Percentiles rank a stretch among this genome's conserved stretches.
These are phyloP conservation scores for Verticillium isaacii DNA, from an alignment of 2,329 filamentous ascomycete species.

Conservation along the genomic window DNA sequence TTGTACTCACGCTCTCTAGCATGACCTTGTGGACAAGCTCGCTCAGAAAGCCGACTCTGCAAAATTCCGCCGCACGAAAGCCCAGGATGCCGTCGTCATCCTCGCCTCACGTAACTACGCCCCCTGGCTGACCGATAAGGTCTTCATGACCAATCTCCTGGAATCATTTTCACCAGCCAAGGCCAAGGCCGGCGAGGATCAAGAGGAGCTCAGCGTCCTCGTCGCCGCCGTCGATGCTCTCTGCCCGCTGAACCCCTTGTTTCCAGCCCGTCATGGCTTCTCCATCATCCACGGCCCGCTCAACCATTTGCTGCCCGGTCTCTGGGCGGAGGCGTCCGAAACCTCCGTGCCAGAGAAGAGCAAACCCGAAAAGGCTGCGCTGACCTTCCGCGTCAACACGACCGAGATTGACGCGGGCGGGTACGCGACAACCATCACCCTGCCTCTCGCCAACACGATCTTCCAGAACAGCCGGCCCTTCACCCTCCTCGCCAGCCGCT, in stretches of 20 bases:
- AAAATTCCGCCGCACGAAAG: neutral
- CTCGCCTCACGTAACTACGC: constrained; percentile 44
- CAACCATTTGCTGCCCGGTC: constrained; percentile 35
- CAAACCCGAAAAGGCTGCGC: constrained; percentile 6
- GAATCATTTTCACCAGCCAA: constrained; percentile 6
- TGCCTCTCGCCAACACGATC: constrained; percentile 73
- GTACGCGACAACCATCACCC: constrained; percentile 30
- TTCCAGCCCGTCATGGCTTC: constrained; percentile 35
- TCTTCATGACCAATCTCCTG: constrained; percentile 27
- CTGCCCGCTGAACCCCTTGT: constrained; percentile 25
- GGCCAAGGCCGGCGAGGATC: neutral
- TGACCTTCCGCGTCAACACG: constrained; percentile 1
- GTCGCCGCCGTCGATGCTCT: constrained; percentile 54
- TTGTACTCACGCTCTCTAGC: neutral
- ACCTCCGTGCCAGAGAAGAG: neutral
- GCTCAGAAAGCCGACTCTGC: neutral
- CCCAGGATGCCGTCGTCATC: constrained; percentile 39
- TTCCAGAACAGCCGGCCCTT: constrained; percentile 65
- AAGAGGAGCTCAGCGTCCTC: constrained; percentile 38
- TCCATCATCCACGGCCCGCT: constrained; percentile 44
- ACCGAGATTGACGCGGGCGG: neutral
- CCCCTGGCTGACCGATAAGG: constrained; percentile 39
- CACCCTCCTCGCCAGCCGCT: constrained; percentile 46
- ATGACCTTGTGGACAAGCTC: neutral
- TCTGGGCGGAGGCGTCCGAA: constrained; percentile 29